Evolutionary conservation across 129 eudicot genomes (phyloP), one percentile per base, ranked within the genome.

Genomic region (Centaurea solstitialis): DNA sequence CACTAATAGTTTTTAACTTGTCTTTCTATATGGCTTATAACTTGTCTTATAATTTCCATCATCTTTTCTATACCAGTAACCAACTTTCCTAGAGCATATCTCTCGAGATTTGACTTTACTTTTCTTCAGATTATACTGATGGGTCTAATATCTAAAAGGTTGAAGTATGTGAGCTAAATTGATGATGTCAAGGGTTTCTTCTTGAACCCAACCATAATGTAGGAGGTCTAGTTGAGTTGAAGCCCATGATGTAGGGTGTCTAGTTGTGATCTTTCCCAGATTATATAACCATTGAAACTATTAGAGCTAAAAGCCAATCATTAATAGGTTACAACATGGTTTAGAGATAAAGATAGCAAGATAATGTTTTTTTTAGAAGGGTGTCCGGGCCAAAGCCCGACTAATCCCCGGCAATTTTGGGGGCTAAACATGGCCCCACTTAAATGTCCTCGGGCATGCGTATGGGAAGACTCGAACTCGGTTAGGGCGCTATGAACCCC

Each of bases 121-220:
- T 53, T 53, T 53, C 64, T 53, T 53, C 21, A 17, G 1, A 57
- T 57, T n/a, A 57, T n/a, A 57, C 22, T 57, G 20, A 57, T n/a
- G 3, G 22, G 1, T 57, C 22, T n/a, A 57, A n/a, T 57, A 17
- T 57, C 65, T 57, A 57, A 57, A 57, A 17, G n/a, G 9, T 5
- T 57, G 9, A 57, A 17, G 22, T 53, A 53, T 30, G 35, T 78
- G 68, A 68, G 13, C 74, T 76, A 59, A 43, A 24, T 77, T 66
- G 74, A 67, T 77, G 74, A 77, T 77, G 43, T 68, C 33, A 17
- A 43, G 38, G 72, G 38, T 38, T 38, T 37, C 72, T 64, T 62
- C 17, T 64, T 64, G 73, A 77, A 13, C 39, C 24, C 23, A 7
- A 37, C 37, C 37, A n/a, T 61, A 76, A 10, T 37, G 23, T 38